Percentiles rank a stretch among this genome's conserved stretches.
phyloP scores from a whole-genome alignment of 192 early-diverging fungal genomes.

The Linnemannia zychae region DNA sequence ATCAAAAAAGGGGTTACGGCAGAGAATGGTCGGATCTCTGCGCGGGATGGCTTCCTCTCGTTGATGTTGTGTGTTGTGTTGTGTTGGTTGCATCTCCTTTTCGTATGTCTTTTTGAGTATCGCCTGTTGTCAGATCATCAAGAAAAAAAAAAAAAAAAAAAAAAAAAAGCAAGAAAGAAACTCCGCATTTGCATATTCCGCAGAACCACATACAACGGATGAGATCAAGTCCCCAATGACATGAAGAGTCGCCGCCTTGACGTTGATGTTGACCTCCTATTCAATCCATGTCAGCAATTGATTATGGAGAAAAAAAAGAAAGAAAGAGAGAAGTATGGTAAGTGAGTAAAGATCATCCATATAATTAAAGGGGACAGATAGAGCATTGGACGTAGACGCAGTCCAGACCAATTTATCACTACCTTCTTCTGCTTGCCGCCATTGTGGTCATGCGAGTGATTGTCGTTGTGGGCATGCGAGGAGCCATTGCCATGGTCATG shows the following conservation, averaged over 20 bases:
- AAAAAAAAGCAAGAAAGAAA: neutral
- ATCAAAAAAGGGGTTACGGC: neutral
- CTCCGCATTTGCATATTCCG: neutral
- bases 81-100: neutral
- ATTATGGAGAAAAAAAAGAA: neutral
- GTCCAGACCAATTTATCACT: neutral
- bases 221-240: conserved; percentile 86
- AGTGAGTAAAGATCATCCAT: neutral
- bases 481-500: conserved; percentile 30
- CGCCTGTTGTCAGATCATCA: conserved; percentile 5
- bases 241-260: conserved; percentile 81
- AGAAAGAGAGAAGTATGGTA: neutral
- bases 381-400: neutral
- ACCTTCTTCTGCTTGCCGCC: conserved; percentile 31
- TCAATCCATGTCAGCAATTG: neutral
- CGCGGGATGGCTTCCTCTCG: neutral
- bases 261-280: conserved; percentile 73
- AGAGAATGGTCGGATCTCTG: neutral
- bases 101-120: neutral
- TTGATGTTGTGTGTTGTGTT: neutral
- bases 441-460: conserved; percentile 32
- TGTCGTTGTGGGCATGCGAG: conserved; percentile 24
- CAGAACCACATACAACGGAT: conserved; percentile 64
- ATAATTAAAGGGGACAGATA: neutral
- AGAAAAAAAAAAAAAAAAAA: neutral